phyloP scores from a whole-genome alignment of 2,329 filamentous ascomycete genomes.

The Fusarium tuaranense region DNA sequence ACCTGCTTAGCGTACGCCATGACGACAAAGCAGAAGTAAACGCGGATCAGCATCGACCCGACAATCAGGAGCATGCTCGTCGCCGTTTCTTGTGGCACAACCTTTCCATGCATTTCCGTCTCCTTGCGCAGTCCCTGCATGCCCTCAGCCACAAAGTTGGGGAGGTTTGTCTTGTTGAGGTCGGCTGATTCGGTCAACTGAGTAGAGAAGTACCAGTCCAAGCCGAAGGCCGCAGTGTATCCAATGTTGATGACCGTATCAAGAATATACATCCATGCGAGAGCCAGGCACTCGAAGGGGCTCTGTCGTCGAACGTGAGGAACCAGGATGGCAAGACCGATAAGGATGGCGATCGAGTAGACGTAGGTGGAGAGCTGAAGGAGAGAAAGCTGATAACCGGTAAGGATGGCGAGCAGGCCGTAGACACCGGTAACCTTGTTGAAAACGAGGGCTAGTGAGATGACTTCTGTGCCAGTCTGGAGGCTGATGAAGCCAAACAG shows the following conservation, averaged over 20 bases:
- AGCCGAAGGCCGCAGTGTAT: constrained; percentile 85
- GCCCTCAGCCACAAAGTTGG: constrained; percentile 48
- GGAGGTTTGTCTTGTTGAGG: constrained; percentile 36
- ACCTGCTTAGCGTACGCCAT: constrained; percentile 85
- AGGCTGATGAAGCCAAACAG: constrained; percentile 90
- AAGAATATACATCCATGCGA: constrained; percentile 87
- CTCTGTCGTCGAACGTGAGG: constrained; percentile 84
- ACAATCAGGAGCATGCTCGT: constrained; percentile 84
- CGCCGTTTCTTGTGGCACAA: constrained; percentile 68
- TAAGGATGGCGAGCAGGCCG: constrained; percentile 88
- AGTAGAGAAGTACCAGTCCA: constrained; percentile 84
- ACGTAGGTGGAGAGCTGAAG: constrained; percentile 93
- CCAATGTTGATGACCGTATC: constrained; percentile 85
- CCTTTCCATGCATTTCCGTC: constrained; percentile 49
- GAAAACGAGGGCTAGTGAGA: constrained; percentile 84
- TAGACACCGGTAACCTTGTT: constrained; percentile 95
- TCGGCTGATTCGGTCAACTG: constrained; percentile 59
- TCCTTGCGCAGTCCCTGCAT: constrained; percentile 50
- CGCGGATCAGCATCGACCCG: constrained; percentile 77
- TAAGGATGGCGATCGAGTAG: constrained; percentile 81
- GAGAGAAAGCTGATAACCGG: constrained; percentile 84
- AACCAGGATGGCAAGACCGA: constrained; percentile 75
- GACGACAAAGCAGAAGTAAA: constrained; percentile 88
- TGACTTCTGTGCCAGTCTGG: constrained; percentile 86
- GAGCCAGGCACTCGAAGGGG: constrained; percentile 81